Percentiles rank a stretch among this genome's conserved stretches.
Evolutionary conservation across 306 rosid genomes (phyloP).

Genomic region (Glycine latifolia): DNA sequence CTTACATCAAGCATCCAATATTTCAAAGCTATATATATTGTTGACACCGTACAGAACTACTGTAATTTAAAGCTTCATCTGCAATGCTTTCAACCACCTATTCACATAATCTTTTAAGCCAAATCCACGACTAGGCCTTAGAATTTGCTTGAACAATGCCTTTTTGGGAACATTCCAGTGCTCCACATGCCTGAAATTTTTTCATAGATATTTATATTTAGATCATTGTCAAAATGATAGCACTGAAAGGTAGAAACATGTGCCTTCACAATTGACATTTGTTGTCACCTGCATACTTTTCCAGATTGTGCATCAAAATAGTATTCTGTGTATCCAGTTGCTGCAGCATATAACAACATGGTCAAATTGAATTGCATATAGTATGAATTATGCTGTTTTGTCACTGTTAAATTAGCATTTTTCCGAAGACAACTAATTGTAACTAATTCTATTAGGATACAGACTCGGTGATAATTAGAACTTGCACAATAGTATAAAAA

Average conservation of each 20-base stretch:
- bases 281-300: constrained; percentile 85
- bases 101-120: constrained; percentile 55
- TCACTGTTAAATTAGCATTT: constrained; percentile 27
- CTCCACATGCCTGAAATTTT: constrained; percentile 81
- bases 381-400: neutral
- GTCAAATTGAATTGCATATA: constrained; percentile 35
- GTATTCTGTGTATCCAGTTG: constrained; percentile 95
- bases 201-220: constrained; percentile 25
- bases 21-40: neutral
- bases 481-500: neutral
- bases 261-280: neutral
- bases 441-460: constrained; percentile 23
- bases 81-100: constrained; percentile 53
- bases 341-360: constrained; percentile 58
- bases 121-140: constrained; percentile 75
- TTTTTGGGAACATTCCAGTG: constrained; percentile 96
- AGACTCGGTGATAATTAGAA: neutral
- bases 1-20: constrained; percentile 1
- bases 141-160: constrained; percentile 84
- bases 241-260: constrained; percentile 25
- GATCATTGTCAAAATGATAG: constrained; percentile 3
- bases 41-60: constrained; percentile 22
- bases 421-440: constrained; percentile 13
- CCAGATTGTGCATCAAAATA: constrained; percentile 80
- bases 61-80: constrained; percentile 40